Base-by-base conservation (phyloP, 768 basidiomycete species). In the Panaeolus cyanescens region DNA sequence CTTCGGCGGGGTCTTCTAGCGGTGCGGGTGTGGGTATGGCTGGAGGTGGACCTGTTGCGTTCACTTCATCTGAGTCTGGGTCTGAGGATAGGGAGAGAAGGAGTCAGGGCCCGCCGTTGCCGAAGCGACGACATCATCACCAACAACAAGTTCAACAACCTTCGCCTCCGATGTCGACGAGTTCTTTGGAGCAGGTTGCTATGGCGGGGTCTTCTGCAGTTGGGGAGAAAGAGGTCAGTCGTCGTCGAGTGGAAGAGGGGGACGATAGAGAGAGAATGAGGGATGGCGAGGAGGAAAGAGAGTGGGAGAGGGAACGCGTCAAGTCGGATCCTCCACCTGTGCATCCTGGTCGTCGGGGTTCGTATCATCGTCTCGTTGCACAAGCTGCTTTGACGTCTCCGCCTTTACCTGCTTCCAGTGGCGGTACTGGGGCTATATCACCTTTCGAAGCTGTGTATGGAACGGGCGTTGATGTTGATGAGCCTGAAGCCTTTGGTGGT, bases 171-270 rank as follows among this genome's bases (percentile, higher is more conserved):
- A 63, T 77, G 22, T 83, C 81, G 6, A 68, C 74, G 6, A 79
- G 71, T 63, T 83, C 82, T 1, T 70, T 81, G 34, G 81, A 82
- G 65, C 79, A 82, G 56, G 80, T 83, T 5, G 82, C 82, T 0
- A 62, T 82, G 3, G 80, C 81, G 13, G 64, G 64, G 20, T 56
- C 69, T 54, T 58, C 32, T 45, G 58, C 56, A n/a, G n/a, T n/a
- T n/a, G n/a, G n/a, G n/a, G n/a, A n/a, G n/a, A n/a, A n/a, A n/a
- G n/a, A n/a, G n/a, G n/a, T n/a, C n/a, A n/a, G n/a, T n/a, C n/a
- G n/a, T n/a, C n/a, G 25, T 39, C 39, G 15, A 28, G 45, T 20
- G 15, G 5, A 17, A 17, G 39, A 6, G 39, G 13, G 33, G 13
- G 33, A 34, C 13, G 39, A 40, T 4, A 4, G 39, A 5, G 39